Evolutionary conservation across 1,284 basidiomycete genomes (phyloP).

Genomic region (Ganoderma multipileum): DNA sequence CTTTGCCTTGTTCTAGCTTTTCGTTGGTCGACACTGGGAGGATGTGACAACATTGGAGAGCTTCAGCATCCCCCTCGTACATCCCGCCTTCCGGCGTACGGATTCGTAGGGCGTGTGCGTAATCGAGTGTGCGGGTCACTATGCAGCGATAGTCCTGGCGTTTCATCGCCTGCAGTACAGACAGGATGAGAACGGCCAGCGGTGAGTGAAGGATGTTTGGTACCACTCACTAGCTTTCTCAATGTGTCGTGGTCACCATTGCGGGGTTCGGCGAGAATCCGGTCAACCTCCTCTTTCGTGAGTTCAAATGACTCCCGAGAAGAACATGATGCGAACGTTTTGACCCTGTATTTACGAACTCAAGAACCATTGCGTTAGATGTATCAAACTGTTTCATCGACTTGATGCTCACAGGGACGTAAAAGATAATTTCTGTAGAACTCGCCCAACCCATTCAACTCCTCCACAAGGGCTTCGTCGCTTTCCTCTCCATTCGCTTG

Average conservation of each 20-base stretch:
- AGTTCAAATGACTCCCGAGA: neutral
- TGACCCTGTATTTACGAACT: neutral
- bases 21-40: neutral
- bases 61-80: neutral
- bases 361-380: neutral
- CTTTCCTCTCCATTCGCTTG: neutral
- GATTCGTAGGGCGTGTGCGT: neutral
- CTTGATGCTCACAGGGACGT: neutral
- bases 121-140: neutral
- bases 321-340: neutral
- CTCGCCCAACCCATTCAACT: neutral
- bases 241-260: too few species aligned
- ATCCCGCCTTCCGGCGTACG: neutral
- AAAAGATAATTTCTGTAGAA: neutral
- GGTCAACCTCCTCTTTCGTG: neutral
- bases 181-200: neutral
- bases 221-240: neutral
- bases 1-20: neutral
- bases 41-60: neutral
- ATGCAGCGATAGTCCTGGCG: neutral
- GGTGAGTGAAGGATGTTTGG: neutral
- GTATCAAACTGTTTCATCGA: neutral
- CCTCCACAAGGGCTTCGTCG: neutral
- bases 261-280: neutral
- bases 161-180: neutral